Evolutionary conservation across 768 basidiomycete species (phyloP).

Genomic region (Leccinum subgranulosum): DNA sequence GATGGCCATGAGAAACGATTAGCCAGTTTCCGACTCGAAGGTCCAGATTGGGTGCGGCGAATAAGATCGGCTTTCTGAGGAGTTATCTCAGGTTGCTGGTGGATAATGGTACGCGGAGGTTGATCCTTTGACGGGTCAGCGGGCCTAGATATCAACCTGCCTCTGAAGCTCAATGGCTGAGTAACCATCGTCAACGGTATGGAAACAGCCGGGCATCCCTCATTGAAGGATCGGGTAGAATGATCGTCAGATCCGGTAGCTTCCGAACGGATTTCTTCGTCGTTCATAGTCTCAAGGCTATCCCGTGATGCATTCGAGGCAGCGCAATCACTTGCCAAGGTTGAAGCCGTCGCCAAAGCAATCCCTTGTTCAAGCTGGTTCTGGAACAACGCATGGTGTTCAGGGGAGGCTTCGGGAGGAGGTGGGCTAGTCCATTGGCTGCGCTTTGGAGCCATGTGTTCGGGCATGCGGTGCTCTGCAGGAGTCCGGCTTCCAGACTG

Average conservation of each 20-base stretch:
- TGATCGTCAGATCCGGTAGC: constrained; percentile 64
- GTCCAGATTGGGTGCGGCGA: constrained; percentile 44
- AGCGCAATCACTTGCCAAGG: constrained; percentile 55
- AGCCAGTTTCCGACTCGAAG: constrained; percentile 32
- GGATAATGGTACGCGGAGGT: neutral
- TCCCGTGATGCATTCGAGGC: constrained; percentile 53
- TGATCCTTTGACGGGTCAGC: constrained; percentile 6
- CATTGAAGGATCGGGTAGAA: constrained; percentile 66
- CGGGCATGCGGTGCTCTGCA: constrained; percentile 40
- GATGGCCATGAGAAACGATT: constrained; percentile 42
- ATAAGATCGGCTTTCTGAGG: constrained; percentile 38
- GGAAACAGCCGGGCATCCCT: constrained; percentile 36
- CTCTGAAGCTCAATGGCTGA: constrained; percentile 19
- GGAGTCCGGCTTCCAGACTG: constrained; percentile 38
- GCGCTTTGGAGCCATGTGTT: constrained; percentile 80
- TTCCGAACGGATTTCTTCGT: constrained; percentile 61
- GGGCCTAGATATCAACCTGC: constrained; percentile 23
- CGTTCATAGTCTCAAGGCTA: constrained; percentile 58
- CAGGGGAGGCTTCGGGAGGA: constrained; percentile 68
- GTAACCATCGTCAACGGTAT: constrained; percentile 6
- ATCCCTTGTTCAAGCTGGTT: constrained; percentile 62
- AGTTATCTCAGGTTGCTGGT: constrained; percentile 12
- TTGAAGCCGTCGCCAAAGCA: constrained; percentile 64
- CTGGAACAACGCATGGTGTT: constrained; percentile 66
- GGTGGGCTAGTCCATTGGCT: constrained; percentile 85